Evolutionary conservation across 2,329 filamentous ascomycete genomes (phyloP), one percentile per base, ranked within the genome.

Genomic region (Aspergillus novofumigatus): DNA sequence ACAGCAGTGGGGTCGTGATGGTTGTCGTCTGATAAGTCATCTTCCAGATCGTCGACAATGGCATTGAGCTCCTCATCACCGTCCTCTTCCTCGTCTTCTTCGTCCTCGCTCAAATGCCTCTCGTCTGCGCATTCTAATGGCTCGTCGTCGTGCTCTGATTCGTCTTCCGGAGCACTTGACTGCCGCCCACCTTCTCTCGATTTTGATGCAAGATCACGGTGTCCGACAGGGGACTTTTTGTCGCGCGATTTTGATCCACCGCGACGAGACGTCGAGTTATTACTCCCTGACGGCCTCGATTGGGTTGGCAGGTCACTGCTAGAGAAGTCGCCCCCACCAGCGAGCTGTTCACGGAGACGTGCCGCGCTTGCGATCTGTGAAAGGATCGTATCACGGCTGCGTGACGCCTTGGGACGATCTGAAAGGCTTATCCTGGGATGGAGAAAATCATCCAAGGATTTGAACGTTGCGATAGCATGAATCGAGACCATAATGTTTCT

Each of bases 401-500:
- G 83, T 29, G 83, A 80, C 9, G 78, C 80, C 47, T 87, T 82
- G 11, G 89, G 85, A 21, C 90, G 85, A 61, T 96, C 92, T 3
- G 89, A 86, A 14, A 94, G 73, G 66, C 82, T 91, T 58, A 99
- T 96, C 59, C 93, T 85, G 7, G 94, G 94, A 41, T 94, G 87
- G 47, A 99, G 81, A 72, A 97, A 99, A 71, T 99, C 94, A 69
- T 97, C 94, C 25, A 99, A 78, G 0, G 93, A 90, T 73, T 97
- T 97, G 79, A 99, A 97, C 0, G 92, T 97, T 2, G 94, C 93
- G 68, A 99, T 97, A 17, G 94, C 94, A 72, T 99, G 94, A 56
- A 99, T 99, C 0, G 92, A 96, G 1, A 99, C 94, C 89, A 97
- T 97, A 61, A 99, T 95, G 64, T 93, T 96, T 23, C 90, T 85